phyloP scores from a whole-genome alignment of 1,284 basidiomycete genomes.

The Apiotrichum montevideense region DNA sequence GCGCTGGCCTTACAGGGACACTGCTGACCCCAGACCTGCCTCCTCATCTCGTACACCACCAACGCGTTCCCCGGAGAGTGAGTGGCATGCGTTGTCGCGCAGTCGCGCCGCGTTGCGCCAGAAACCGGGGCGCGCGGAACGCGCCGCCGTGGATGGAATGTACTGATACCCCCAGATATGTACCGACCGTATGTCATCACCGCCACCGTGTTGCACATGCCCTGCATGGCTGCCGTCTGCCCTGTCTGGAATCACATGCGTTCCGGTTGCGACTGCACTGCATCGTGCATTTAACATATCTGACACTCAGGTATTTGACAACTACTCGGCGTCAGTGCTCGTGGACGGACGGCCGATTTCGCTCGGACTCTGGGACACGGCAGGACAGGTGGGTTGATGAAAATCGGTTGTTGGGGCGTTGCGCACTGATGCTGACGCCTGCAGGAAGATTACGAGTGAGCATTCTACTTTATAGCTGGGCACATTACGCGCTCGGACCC shows the following conservation, averaged over 20 bases:
- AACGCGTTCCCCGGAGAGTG: conserved; percentile 95
- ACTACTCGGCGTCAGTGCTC: conserved; percentile 65
- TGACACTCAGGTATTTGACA: conserved; percentile 38
- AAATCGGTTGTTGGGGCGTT: too few relatives aligned
- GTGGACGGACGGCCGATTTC: conserved; percentile 93
- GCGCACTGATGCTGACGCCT: background rate
- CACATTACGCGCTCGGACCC: too few relatives aligned
- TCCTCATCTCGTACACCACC: conserved; percentile 97
- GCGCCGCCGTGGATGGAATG: too few relatives aligned
- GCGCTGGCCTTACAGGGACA: too few relatives aligned
- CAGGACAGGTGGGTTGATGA: conserved; percentile 48
- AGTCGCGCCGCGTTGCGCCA: background rate
- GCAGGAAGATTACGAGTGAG: conserved; percentile 68
- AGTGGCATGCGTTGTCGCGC: conserved; percentile 12
- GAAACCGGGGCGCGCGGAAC: too few relatives aligned
- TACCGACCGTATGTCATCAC: conserved; percentile 30
- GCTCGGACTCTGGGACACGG: conserved; percentile 53
- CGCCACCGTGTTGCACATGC: too few relatives aligned
- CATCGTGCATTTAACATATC: too few relatives aligned
- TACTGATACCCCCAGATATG: conserved; percentile 33
- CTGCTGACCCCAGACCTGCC: conserved; percentile 34
- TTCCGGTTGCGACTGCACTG: too few relatives aligned
- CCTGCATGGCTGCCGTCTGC: background rate
- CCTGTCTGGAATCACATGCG: too few relatives aligned
- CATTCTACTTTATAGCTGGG: background rate